Evolutionary conservation across 805 yeast species (phyloP), one percentile per base, ranked within the genome.

Genomic region (Candida ulmi): DNA sequence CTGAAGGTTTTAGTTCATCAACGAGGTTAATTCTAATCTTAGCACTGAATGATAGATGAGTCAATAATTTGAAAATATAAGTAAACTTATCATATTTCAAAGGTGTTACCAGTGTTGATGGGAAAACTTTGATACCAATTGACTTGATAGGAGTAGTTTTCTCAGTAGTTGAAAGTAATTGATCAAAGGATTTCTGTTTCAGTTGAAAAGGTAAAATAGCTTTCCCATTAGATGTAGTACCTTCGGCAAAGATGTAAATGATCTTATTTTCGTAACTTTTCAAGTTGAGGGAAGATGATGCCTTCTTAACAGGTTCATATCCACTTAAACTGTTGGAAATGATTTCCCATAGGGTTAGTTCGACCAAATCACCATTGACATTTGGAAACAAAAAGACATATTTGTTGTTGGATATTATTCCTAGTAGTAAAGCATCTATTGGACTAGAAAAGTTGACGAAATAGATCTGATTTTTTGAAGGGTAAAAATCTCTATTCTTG

Each of bases 211-310:
- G 78, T 44, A 90, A 67, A 1, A 90, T 55, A 0, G 88, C 79
- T 45, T 80, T 79, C 37, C 95, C 93, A 55, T 90, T 91, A 0
- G 95, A 78, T 0, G 95, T 71, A 0, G 95, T 85, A 0, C 95
- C 95, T 54, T 88, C 97, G 3, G 81, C 69, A 42, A 88, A 77
- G 17, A 83, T 48, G 38, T 72, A 80, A 4, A 78, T 68, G 0
- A 68, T 62, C 31, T 72, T 69, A n/a, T 68, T 65, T 4, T 58
- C 55, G 17, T 60, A 51, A 23, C 55, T 47, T 1, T 40, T 30
- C 4, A 41, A 33, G 18, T 47, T 44, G 37, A 39, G 39, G 31
- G 17, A 52, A 47, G 34, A 32, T 45, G 21, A 34, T 8, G 24
- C 11, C 13, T 17, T 24, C 13, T 30, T 21, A 24, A 18, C 18